Evolutionary conservation across 2,329 filamentous ascomycete genomes (phyloP), one percentile per base, ranked within the genome.

Genomic region (Raffaelea albimanens): DNA sequence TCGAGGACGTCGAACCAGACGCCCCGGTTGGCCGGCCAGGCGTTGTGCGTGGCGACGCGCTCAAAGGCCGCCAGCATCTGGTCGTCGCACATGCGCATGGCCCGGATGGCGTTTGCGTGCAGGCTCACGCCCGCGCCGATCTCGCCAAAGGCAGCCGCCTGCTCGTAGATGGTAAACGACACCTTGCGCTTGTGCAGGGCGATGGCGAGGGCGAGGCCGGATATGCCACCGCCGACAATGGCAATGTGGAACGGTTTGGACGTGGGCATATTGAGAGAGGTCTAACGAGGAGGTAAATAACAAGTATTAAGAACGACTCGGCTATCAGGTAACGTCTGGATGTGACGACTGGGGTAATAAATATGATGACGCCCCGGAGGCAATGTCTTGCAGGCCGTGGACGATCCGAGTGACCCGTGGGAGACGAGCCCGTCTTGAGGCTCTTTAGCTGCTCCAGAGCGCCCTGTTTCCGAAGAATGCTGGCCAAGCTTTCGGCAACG

Each of bases 221-320:
- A 69, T 52, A 58, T 71, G 57, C 57, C 70, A 54, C 56, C 68
- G 57, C 57, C 72, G 20, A 68, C 56, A 31, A 68, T 62, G 48
- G 65, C 65, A 41, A 67, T 48, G 43, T 61, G 53, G 45, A 64
- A 56, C 5, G 57, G 56, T 34, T n/a, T n/a, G n/a, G n/a, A n/a
- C n/a, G n/a, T n/a, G n/a, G n/a, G n/a, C n/a, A n/a, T n/a, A n/a
- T n/a, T n/a, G n/a, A n/a, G n/a, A n/a, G n/a, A n/a, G n/a, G n/a
- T n/a, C n/a, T n/a, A n/a, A n/a, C n/a, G n/a, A n/a, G n/a, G n/a
- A n/a, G n/a, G n/a, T 13, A 29, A 29, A 29, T 7, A 29, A 29
- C 7, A 29, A 29, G 25, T 29, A 29, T n/a, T n/a, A n/a, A n/a
- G n/a, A n/a, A n/a, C n/a, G n/a, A n/a, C n/a, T n/a, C n/a, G n/a